Base-by-base conservation (phyloP, 148 eudicot species). In the Rhododendron vialii region DNA sequence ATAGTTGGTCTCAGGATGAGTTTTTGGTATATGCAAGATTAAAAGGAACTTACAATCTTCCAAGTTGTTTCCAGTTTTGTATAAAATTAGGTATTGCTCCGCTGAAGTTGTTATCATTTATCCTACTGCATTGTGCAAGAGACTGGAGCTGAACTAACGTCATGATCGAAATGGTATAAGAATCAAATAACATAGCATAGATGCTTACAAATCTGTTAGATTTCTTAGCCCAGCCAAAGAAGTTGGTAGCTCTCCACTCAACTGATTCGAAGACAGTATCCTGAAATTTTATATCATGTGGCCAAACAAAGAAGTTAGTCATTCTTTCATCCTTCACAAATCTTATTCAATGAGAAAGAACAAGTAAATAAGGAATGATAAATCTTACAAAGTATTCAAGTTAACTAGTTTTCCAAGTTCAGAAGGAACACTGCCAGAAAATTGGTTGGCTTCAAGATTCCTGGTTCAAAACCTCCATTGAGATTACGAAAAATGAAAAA, bases 51-150 rank as follows among this genome's bases (percentile, higher is more conserved):
- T 92, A 95, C 98, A 95, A 84, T 92, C 91, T 87, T 2, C 22
- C 74, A 86, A 94, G 92, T 65, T 88, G 88, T 81, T 86, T 90
- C 97, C 97, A 94, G 85, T 88, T 93, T 67, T 90, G 87, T 84
- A 94, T 92, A 84, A 90, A 92, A 84, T 89, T 84, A 8, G 97
- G 97, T 86, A 94, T 93, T 71, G 81, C 88, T 80, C 97, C 95
- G 17, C 79, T 83, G 63, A 94, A 91, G 87, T 89, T 90, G 87
- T 94, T 94, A 82, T 93, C 97, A 82, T 88, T 94, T 48, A 94
- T 90, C 90, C 97, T 89, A 88, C 97, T 94, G 94, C 91, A 88
- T 65, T 30, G 14, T 47, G 35, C 74, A 45, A 88, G 36, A 51
- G 55, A 55, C 38, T 24, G 43, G 65, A 81, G 76, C 78, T 76